Percentiles rank a stretch among this genome's conserved stretches.
Evolutionary conservation across 495 filamentous ascomycete genomes (phyloP).

Genomic region (Hypomontagnella monticulosa): DNA sequence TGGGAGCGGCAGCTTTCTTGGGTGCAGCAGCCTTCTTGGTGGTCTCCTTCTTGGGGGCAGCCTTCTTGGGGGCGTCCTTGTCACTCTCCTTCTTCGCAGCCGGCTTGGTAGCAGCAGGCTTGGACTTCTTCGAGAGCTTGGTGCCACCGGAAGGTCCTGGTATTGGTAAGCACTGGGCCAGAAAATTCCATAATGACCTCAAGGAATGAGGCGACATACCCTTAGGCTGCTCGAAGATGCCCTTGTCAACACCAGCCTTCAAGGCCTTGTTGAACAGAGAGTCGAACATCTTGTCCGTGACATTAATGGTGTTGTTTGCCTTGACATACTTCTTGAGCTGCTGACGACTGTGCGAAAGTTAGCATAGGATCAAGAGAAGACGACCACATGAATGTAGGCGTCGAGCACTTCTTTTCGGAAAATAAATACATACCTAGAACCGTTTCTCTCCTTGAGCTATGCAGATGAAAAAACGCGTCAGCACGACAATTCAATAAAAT

Average conservation of each 20-base stretch:
- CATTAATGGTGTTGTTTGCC: constrained; percentile 89
- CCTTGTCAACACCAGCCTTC: constrained; percentile 87
- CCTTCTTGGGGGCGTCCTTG: constrained; percentile 56
- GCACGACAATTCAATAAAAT: constrained; percentile 45
- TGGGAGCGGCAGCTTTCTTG: constrained; percentile 57
- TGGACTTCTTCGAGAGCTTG: constrained; percentile 92
- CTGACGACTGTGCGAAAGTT: constrained; percentile 74
- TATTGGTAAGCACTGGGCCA: constrained; percentile 30
- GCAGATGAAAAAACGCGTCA: constrained; percentile 54
- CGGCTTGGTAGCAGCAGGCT: constrained; percentile 54
- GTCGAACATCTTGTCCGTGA: constrained; percentile 80
- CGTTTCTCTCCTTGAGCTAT: constrained; percentile 73
- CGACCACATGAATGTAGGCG: constrained; percentile 7
- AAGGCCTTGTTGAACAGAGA: constrained; percentile 93
- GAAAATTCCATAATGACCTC: neutral
- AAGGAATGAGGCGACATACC: constrained; percentile 64
- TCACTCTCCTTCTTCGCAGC: constrained; percentile 59
- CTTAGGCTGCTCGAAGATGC: constrained; percentile 92
- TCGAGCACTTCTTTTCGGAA: neutral
- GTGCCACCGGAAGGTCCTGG: constrained; percentile 89
- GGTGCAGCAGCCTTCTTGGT: constrained; percentile 53
- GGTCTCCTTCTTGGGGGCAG: constrained; percentile 49
- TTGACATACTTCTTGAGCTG: constrained; percentile 98
- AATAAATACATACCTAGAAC: constrained; percentile 64
- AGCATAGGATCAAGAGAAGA: constrained; percentile 43